Base-by-base conservation (phyloP, 1,139 yeast species). In the Sugiyamaella xylanicola region DNA sequence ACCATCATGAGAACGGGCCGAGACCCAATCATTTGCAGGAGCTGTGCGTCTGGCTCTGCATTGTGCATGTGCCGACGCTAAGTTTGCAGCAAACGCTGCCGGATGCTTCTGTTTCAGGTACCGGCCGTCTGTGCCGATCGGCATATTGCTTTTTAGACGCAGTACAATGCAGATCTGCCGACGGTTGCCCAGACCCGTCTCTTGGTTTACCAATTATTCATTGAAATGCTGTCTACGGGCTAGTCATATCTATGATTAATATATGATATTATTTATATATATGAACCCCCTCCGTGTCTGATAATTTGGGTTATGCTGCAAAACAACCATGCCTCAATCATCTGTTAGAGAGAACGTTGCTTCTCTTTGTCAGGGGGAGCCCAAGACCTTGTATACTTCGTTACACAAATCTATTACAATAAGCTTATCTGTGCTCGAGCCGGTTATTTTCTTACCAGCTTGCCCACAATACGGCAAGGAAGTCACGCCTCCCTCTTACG, bases 401-500 rank as follows among this genome's bases (percentile, higher is more conserved):
- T n/a, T 46, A 16, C 32, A 21, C 37, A 36, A 40, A 35, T 36
- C 36, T 21, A 46, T 46, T 21, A 21, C 32, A 13, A 46, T 46
- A 11, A 25, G 22, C 16, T 8, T 46, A 22, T 35, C 50, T 8
- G 41, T 46, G 1, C 20, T 46, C 5, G 50, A 46, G 36, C 50
- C 50, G 22, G 50, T 46, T 4, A 37, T 46, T 3, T 46, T 21
- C 20, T 15, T 46, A 36, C 50, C 50, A 20, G 50, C 50, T 13
- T 46, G 50, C 20, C 36, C 50, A 19, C 35, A 37, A 25, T 36
- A 20, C 8, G 15, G n/a, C 11, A 27, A 17, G 19, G 27, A 15
- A 11, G 8, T 15, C 15, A 21, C 50, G 15, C 50, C 50, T n/a
- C 50, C 50, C n/a, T n/a, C 50, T 11, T 46, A 46, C 20, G 50